Evolutionary conservation across 2,329 filamentous ascomycete species (phyloP), one percentile per base, ranked within the genome.

Genomic region (Cercospora janseana): DNA sequence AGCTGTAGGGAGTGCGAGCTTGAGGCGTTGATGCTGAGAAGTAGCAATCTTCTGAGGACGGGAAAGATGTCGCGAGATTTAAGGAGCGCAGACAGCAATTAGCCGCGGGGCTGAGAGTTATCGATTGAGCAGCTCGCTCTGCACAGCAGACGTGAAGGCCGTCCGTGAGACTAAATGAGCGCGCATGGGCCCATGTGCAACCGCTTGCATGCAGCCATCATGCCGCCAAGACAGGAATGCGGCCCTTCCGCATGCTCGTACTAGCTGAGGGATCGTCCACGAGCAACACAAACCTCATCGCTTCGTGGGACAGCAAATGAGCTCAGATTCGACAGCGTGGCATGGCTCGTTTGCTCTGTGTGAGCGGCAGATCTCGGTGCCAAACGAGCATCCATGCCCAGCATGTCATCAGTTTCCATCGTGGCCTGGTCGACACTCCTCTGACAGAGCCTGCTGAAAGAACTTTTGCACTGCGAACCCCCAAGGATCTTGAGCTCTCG

Each of bases 51-150:
- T 16, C 9, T 18, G 32, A 18, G 18, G 27, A 32, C 20, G 42
- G 21, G 32, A 20, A 28, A 45, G 35, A 43, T 28, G 28, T 34
- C 13, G 43, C 15, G 24, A 41, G 21, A 34, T 42, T 23, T 32
- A 26, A 18, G 15, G 10, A 45, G 13, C 18, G 15, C 13, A 31
- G 26, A 40, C 35, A 46, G 49, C 13, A 40, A 32, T 29, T 38
- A 37, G 32, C 37, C 24, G 49, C 43, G 44, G 49, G 49, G 49
- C 42, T 41, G 42, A 13, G 37, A 46, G 29, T 46, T 46, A 46
- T 46, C 41, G 23, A 52, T 46, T 41, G 41, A 18, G 32, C 34
- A 37, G 27, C 34, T 28, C 34, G 28, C 21, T 28, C 26, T 46
- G 26, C 43, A 23, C 15, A 24, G 24, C 13, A 40, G 34, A 43